These are phyloP conservation scores for Intubia oerlemansii DNA, from an alignment of 2,329 filamentous ascomycete species.

Conservation along the genomic window DNA sequence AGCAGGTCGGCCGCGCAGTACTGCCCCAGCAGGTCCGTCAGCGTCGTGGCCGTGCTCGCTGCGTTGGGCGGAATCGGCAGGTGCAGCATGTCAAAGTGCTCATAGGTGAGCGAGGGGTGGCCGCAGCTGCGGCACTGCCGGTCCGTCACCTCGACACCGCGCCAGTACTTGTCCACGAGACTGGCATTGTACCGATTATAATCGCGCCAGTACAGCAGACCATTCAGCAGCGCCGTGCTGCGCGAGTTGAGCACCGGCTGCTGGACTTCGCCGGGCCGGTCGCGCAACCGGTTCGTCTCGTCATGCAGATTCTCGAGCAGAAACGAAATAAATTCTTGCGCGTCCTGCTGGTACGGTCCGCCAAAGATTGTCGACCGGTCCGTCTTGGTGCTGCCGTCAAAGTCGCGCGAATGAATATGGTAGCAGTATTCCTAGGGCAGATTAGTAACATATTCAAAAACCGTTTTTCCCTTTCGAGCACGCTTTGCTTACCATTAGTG, in stretches of 20 bases:
- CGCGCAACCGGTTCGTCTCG: constrained; percentile 50
- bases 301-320: constrained; percentile 64
- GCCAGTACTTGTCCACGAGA: constrained; percentile 63
- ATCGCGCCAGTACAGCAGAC: constrained; percentile 51
- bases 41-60: constrained; percentile 11
- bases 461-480: no score
- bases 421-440: constrained; percentile 36
- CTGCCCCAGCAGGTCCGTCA: constrained; percentile 44
- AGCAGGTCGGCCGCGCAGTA: constrained; percentile 49
- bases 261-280: constrained; percentile 13
- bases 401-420: constrained; percentile 30
- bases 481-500: constrained; percentile 38
- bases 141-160: constrained; percentile 50
- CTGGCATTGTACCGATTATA: constrained; percentile 50
- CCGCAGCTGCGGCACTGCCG: constrained; percentile 43
- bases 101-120: constrained; percentile 23
- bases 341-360: constrained; percentile 65
- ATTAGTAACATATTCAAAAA: no score
- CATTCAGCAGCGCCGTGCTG: constrained; percentile 25
- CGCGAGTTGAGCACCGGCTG: constrained; percentile 11
- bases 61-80: constrained; percentile 17
- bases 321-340: constrained; percentile 75
- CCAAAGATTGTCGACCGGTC: constrained; percentile 35
- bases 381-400: constrained; percentile 10
- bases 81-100: constrained; percentile 31